Evolutionary conservation across 768 basidiomycete genomes (phyloP), one percentile per base, ranked within the genome.

Genomic region (Mrakia frigida): DNA sequence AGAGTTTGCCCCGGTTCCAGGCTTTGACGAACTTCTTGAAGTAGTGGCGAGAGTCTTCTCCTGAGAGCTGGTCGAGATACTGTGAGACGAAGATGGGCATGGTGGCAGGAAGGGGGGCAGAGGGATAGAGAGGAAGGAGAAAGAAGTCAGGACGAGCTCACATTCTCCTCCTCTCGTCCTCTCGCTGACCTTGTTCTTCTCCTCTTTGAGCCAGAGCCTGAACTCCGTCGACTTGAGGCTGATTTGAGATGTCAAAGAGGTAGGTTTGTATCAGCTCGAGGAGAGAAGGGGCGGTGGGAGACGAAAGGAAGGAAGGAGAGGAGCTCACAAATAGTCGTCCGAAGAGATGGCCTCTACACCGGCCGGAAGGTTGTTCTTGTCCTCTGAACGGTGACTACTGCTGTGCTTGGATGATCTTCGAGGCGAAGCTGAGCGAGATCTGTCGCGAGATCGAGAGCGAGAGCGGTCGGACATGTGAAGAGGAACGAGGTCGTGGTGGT

Each of bases 1-100:
- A 52, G 6, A 78, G 77, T 37, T 78, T 70, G 7, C 77, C 77
- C 25, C 73, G 35, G 73, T 78, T 78, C 77, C 77, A 78, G 0
- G 39, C 56, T 50, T 78, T 78, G 5, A 78, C 77, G 52, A 78
- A 78, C 68, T 78, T 78, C 25, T 61, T 60, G 41, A 78, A 78
- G 77, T 78, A 78, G 23, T 67, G 53, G 2, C 73, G 73, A 23
- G 77, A 73, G 43, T 78, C 77, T 9, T 74, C 73, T 5, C 77
- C 73, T 0, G 72, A 52, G 35, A 78, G 71, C 25, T 77, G 70
- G 53, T 77, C 76, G 52, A 77, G 56, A 28, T 73, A 77, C 76
- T 77, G 46, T 37, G 31, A 46, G 41, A 3, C 33, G 50, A 11
- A 71, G 50, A 2, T 63, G 33, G 35, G 69, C 1, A 31, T n/a